phyloP scores from a whole-genome alignment of 2,329 filamentous ascomycete species.

The Rhynchosporium graminicola region DNA sequence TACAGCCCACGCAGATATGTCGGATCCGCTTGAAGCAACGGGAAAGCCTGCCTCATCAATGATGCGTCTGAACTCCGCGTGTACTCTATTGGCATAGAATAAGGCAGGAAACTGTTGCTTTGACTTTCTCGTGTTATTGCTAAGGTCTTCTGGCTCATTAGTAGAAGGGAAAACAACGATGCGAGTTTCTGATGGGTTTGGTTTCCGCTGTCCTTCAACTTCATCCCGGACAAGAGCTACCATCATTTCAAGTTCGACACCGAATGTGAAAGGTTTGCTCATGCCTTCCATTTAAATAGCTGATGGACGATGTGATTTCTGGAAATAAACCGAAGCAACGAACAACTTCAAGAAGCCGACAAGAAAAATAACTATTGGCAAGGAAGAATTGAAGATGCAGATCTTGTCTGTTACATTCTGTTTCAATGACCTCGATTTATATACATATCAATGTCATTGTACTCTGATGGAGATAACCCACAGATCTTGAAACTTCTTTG shows the following conservation, averaged over 20 bases:
- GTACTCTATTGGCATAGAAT: neutral
- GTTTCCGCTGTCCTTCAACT: neutral
- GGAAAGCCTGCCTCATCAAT: neutral
- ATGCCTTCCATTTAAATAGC: neutral
- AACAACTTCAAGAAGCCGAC: neutral
- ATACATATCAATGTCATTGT: neutral
- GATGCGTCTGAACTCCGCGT: neutral
- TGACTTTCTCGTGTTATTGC: neutral
- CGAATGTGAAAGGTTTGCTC: constrained; percentile 9
- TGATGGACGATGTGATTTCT: neutral
- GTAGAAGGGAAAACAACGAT: neutral
- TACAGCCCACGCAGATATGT: neutral
- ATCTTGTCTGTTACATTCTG: neutral
- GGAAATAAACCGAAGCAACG: neutral
- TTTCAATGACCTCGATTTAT: neutral
- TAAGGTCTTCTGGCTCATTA: neutral
- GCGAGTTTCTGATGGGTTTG: neutral
- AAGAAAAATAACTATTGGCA: neutral
- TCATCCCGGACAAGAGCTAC: neutral
- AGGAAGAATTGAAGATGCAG: neutral
- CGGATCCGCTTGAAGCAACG: neutral
- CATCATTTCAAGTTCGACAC: constrained; percentile 6
- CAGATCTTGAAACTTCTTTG: neutral
- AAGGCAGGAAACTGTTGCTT: neutral
- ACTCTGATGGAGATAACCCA: neutral